Conservation (phyloP, 306 rosid species). For the Lathyrus oleraceus region DNA sequence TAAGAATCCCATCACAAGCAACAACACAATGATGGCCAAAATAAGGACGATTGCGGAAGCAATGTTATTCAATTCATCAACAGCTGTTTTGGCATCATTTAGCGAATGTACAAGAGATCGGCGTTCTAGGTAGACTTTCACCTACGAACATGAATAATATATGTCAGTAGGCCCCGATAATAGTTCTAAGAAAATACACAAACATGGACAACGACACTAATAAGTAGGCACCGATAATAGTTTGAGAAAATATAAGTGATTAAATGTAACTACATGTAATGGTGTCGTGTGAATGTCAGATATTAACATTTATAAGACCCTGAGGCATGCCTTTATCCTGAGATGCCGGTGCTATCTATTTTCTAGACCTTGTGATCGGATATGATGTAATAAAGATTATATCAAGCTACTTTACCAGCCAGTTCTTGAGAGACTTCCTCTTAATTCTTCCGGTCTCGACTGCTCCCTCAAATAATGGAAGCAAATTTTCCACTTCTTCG, state of each 20-base stretch:
- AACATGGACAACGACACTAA: too few species aligned
- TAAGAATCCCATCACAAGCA: slow-evolving; percentile 73
- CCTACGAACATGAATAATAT: slow-evolving; percentile 49
- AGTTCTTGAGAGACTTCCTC: slow-evolving; percentile 74
- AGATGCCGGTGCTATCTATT: background rate
- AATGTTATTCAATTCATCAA: slow-evolving; percentile 77
- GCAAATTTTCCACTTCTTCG: slow-evolving; percentile 68
- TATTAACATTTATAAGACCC: background rate
- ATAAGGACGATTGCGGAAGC: slow-evolving; percentile 49
- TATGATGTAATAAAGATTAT: background rate
- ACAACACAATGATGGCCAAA: slow-evolving; percentile 56
- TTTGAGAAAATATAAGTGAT: background rate
- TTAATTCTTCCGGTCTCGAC: slow-evolving; percentile 62
- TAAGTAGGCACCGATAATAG: background rate
- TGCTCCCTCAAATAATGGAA: slow-evolving; percentile 76
- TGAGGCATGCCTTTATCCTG: background rate
- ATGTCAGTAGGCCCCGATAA: background rate
- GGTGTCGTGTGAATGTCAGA: background rate
- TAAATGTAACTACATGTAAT: background rate
- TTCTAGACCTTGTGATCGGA: background rate
- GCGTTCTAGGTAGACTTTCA: slow-evolving; percentile 78
- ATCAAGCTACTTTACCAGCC: slow-evolving; percentile 58
- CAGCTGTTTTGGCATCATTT: slow-evolving; percentile 78
- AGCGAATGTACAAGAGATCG: slow-evolving; percentile 71
- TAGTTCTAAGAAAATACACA: background rate